Base-by-base conservation (phyloP, 164 flowering plant species). In the Aristolochia fimbriata region DNA sequence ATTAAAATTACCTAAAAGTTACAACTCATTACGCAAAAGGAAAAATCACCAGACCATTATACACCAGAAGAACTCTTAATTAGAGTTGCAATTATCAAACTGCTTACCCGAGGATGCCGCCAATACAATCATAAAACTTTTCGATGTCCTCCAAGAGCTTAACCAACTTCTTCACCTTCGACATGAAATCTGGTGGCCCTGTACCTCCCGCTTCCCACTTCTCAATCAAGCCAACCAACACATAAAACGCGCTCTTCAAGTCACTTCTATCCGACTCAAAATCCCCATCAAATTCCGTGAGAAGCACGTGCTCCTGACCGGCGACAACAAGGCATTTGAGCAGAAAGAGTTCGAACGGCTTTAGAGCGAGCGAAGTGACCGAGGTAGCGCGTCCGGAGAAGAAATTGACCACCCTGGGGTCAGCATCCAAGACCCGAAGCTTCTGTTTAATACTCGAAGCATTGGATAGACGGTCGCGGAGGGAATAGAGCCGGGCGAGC, bases 101-200 rank as follows among this genome's bases (percentile, higher is more conserved):
- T 47, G 17, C 78, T 63, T 59, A 92, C 98, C 98, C 98, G 43
- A 89, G 77, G 49, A 92, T 83, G 52, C 98, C 98, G 46, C 98
- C 97, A 77, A 92, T 86, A 73, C 96, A 92, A 70, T 86, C 80
- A 69, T 92, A 89, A 65, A 92, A 92, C 72, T 65, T 55, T 47
- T 92, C 97, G 37, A 86, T 67, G 51, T 84, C 90, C 41, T 49
- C 73, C 53, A 92, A 70, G 52, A 58, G 83, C 74, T 66, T 75
- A 71, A 84, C 62, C 58, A 92, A 73, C 65, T 77, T 73, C 56
- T 68, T 80, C 24, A 41, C 77, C 74, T 41, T 68, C 73, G 6
- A 60, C 73, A 47, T 55, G 15, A 15, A 20, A 56, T 19, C 43
- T 56, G 37, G 21, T 3, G 16, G 13, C 33, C 41, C 59, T 5